A percentile compares a stretch with the other conserved stretches of the same genome.
Evolutionary conservation across 1,284 basidiomycete genomes (phyloP).

Genomic region (Ustilago cynodontis): DNA sequence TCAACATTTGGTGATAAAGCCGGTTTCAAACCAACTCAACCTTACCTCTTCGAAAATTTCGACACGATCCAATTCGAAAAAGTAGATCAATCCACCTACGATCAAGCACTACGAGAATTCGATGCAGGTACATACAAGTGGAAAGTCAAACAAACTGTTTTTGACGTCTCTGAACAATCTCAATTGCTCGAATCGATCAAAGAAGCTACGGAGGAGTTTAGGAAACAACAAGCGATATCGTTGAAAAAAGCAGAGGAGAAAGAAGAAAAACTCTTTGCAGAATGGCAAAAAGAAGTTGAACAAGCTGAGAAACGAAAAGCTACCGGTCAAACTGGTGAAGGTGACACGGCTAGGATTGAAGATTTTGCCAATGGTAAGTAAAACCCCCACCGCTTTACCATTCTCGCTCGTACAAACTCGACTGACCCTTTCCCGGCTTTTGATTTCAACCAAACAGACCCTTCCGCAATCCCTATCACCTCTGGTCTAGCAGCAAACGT

Average conservation of each 20-base stretch:
- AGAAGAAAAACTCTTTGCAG: slow-evolving; percentile 71
- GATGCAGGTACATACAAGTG: slow-evolving; percentile 77
- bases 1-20: slow-evolving; percentile 76
- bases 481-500: slow-evolving; percentile 75
- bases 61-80: slow-evolving; percentile 74
- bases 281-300: slow-evolving; percentile 36
- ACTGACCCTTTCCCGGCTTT: neutral
- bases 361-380: slow-evolving; percentile 21
- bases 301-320: slow-evolving; percentile 17
- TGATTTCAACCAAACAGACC: slow-evolving; percentile 5
- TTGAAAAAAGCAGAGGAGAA: slow-evolving; percentile 54
- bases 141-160: slow-evolving; percentile 72
- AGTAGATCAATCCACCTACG: slow-evolving; percentile 24
- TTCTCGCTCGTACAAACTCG: neutral
- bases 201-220: slow-evolving; percentile 73
- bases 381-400: neutral
- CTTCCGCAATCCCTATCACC: slow-evolving; percentile 49
- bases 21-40: slow-evolving; percentile 73
- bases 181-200: slow-evolving; percentile 72
- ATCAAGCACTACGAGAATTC: slow-evolving; percentile 75
- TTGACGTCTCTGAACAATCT: slow-evolving; percentile 75
- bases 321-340: slow-evolving; percentile 3
- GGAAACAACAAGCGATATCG: slow-evolving; percentile 63
- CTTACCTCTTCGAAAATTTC: slow-evolving; percentile 78
- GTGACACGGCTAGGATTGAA: neutral